phyloP scores from a whole-genome alignment of 1,284 basidiomycete species.

The Malassezia japonica region DNA sequence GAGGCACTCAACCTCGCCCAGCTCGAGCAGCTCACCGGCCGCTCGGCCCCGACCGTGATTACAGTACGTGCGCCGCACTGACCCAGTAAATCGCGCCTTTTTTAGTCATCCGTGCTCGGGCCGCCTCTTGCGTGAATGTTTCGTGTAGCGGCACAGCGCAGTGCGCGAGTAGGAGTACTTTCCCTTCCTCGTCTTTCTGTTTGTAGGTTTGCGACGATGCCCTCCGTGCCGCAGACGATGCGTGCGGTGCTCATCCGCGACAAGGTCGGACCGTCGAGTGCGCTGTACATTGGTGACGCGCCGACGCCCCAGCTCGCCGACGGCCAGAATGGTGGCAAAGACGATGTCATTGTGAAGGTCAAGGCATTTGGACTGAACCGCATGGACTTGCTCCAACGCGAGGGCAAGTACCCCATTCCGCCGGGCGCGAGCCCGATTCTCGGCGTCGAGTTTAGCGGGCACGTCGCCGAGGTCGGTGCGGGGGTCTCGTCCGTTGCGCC shows the following conservation, averaged over 20 bases:
- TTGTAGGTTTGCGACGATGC: not conserved
- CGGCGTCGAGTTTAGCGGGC: conserved; percentile 75
- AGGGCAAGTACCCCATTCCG: conserved; percentile 57
- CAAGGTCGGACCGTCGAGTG: conserved; percentile 65
- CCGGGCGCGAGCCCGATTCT: conserved; percentile 67
- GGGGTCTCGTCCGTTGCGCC: conserved; percentile 52
- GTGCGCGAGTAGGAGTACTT: not conserved
- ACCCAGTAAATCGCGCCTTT: not conserved
- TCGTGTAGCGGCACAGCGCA: not conserved
- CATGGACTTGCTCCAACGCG: conserved; percentile 45
- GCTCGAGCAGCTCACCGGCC: conserved; percentile 74
- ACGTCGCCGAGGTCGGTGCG: conserved; percentile 19
- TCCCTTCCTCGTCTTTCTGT: not conserved
- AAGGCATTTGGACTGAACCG: conserved; percentile 44
- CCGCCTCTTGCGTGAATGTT: not conserved
- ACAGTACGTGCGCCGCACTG: conserved; percentile 51
- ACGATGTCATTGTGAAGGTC: conserved; percentile 60
- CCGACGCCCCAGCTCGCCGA: conserved; percentile 54
- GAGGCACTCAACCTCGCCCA: conserved; percentile 72
- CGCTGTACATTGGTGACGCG: conserved; percentile 63
- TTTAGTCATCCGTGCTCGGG: not conserved
- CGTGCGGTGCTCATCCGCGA: conserved; percentile 72
- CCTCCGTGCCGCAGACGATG: conserved; percentile 54
- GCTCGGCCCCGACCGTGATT: conserved; percentile 89
- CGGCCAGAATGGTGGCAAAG: conserved; percentile 26